A percentile compares a stretch with the other conserved stretches of the same genome.
Evolutionary conservation across 2,329 filamentous ascomycete species (phyloP).

Genomic region (Aspergillus texensis): DNA sequence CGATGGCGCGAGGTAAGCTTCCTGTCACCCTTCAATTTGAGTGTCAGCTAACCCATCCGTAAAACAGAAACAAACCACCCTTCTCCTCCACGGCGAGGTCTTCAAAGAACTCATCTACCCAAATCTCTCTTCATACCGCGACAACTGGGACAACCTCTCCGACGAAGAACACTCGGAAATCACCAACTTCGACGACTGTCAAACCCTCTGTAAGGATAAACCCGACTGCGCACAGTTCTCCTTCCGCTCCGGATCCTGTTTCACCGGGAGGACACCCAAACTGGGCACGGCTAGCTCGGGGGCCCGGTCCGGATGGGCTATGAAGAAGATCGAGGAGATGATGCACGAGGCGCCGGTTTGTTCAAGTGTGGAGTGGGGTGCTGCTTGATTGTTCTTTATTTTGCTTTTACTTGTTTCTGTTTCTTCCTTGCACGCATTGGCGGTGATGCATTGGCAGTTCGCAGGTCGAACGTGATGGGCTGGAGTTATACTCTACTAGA

Average conservation of each 20-base stretch:
- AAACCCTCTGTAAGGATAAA: constrained; percentile 28
- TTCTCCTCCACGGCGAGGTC: constrained; percentile 40
- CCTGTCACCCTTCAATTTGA: background rate
- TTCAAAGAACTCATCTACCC: constrained; percentile 42
- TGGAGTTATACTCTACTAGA: background rate
- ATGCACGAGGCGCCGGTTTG: constrained; percentile 32
- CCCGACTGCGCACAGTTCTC: constrained; percentile 36
- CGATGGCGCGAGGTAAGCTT: constrained; percentile 64
- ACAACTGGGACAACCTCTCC: constrained; percentile 41
- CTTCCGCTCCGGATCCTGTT: constrained; percentile 34
- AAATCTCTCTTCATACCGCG: constrained; percentile 30
- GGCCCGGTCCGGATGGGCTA: constrained; percentile 36
- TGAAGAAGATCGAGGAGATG: constrained; percentile 32
- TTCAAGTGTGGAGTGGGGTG: constrained; percentile 30
- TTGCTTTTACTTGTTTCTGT: constrained; percentile 8
- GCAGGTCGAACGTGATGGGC: constrained; percentile 1
- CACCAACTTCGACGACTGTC: constrained; percentile 35
- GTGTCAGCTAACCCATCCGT: constrained; percentile 6
- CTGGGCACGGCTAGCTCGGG: constrained; percentile 30
- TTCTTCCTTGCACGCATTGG: background rate
- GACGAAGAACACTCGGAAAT: constrained; percentile 32
- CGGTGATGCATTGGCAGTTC: background rate
- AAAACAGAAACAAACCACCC: constrained; percentile 4
- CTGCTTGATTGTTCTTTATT: constrained; percentile 8
- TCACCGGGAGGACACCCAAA: constrained; percentile 32